phyloP scores from a whole-genome alignment of 2,329 filamentous ascomycete species.

The Aureobasidium subglaciale region DNA sequence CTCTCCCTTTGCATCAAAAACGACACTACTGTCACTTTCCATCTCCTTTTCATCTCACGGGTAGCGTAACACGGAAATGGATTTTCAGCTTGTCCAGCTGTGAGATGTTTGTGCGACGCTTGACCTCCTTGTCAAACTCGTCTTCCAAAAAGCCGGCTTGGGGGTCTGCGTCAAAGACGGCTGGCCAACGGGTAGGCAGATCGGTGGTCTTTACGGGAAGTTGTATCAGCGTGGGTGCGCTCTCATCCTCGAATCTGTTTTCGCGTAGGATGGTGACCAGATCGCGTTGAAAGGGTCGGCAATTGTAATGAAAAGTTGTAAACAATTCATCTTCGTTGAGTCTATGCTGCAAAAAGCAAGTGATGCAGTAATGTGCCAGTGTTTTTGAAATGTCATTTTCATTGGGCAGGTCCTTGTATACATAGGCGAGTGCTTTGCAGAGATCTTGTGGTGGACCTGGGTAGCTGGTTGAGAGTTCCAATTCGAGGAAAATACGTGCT shows the following conservation, averaged over 20 bases:
- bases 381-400: conserved; percentile 31
- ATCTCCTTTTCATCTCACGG: background rate
- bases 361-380: conserved; percentile 38
- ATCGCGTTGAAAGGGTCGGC: conserved; percentile 34
- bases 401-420: conserved; percentile 24
- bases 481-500: conserved; percentile 33
- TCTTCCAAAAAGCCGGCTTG: background rate
- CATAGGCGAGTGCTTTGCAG: conserved; percentile 31
- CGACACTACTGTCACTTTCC: too few species aligned
- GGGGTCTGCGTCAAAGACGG: background rate
- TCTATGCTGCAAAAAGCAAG: conserved; percentile 30
- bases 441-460: conserved; percentile 34
- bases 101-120: conserved; percentile 5
- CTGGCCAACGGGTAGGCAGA: background rate
- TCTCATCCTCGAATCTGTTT: conserved; percentile 34
- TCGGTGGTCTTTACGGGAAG: conserved; percentile 22
- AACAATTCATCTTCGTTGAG: conserved; percentile 33
- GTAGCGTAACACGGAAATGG: conserved; percentile 8
- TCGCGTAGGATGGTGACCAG: conserved; percentile 33
- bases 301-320: conserved; percentile 29
- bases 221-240: conserved; percentile 26
- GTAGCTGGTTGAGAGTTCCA: conserved; percentile 33
- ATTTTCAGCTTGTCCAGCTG: conserved; percentile 10
- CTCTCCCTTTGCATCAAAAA: background rate
- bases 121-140: background rate